Evolutionary conservation across 768 basidiomycete genomes (phyloP).

Genomic region (Pulveroboletus sp.): DNA sequence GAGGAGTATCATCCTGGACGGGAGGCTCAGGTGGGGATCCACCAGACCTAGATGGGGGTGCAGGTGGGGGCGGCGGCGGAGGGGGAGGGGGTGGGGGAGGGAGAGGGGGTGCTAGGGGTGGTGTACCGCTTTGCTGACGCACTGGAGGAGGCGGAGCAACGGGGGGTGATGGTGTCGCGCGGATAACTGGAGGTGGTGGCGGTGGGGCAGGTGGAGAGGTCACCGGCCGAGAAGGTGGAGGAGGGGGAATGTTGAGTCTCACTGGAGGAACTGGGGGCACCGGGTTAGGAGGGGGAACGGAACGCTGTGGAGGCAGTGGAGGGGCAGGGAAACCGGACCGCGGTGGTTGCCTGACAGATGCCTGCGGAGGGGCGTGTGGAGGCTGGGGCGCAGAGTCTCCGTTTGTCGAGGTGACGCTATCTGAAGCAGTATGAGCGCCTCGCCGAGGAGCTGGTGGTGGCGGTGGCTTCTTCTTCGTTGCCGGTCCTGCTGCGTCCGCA

Average conservation of each 20-base stretch:
- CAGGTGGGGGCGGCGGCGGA: constrained; percentile 31
- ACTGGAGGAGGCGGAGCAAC: constrained; percentile 28
- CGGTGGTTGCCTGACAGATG: constrained; percentile 34
- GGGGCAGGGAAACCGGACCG: constrained; percentile 5
- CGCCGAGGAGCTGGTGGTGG: constrained; percentile 35
- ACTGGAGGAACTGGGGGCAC: constrained; percentile 32
- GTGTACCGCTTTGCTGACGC: constrained; percentile 15
- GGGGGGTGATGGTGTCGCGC: constrained; percentile 31
- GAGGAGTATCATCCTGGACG: constrained; percentile 21
- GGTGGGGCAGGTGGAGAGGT: constrained; percentile 34
- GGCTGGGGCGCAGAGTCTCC: constrained; percentile 26
- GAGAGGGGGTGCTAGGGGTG: constrained; percentile 39
- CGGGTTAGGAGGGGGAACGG: constrained; percentile 26
- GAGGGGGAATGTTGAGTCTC: constrained; percentile 27
- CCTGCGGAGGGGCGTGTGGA: constrained; percentile 33
- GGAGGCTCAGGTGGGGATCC: constrained; percentile 34
- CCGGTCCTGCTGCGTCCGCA: constrained; percentile 33
- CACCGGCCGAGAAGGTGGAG: constrained; percentile 36
- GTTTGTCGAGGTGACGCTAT: constrained; percentile 23
- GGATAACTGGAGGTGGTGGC: constrained; percentile 12
- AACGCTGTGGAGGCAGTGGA: constrained; percentile 25
- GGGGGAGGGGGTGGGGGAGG: constrained; percentile 41
- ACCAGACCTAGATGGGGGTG: constrained; percentile 23
- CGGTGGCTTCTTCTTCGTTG: constrained; percentile 45
- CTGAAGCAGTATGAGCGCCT: constrained; percentile 23